Conservation (phyloP, 306 rosid genomes). For the Macrotyloma uniflorum region DNA sequence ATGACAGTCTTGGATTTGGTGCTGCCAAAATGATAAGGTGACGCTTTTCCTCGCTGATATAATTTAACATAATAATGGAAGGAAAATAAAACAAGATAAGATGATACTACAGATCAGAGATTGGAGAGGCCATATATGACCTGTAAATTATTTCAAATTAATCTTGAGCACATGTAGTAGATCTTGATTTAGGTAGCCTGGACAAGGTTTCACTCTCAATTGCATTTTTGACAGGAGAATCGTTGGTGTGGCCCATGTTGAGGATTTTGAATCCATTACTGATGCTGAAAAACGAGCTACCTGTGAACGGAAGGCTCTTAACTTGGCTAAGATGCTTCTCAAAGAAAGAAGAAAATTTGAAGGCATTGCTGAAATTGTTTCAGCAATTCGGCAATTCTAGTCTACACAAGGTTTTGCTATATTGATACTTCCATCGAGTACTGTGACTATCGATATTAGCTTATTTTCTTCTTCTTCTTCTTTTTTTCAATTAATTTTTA, state of each 20-base stretch:
- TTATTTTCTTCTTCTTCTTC: too few relatives aligned
- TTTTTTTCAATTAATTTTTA: too few relatives aligned
- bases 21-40: slow-evolving; percentile 84
- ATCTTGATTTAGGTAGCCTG: not conserved
- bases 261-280: slow-evolving; percentile 68
- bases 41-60: not conserved
- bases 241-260: slow-evolving; percentile 79
- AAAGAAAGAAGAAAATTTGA: slow-evolving; percentile 61
- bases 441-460: not conserved
- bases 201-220: not conserved
- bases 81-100: not conserved
- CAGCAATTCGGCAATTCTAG: slow-evolving; percentile 51
- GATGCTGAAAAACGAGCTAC: slow-evolving; percentile 59
- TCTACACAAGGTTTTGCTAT: not conserved
- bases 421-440: not conserved
- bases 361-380: slow-evolving; percentile 50
- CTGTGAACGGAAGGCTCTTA: slow-evolving; percentile 63
- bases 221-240: slow-evolving; percentile 59
- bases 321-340: slow-evolving; percentile 62
- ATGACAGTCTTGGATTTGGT: slow-evolving; percentile 76
- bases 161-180: not conserved
- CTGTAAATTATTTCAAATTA: slow-evolving; percentile 1
- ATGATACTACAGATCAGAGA: not conserved
- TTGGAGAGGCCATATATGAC: not conserved
- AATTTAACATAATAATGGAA: not conserved